phyloP scores from a whole-genome alignment of 1,284 basidiomycete species.

The Ganoderma lingzhi region DNA sequence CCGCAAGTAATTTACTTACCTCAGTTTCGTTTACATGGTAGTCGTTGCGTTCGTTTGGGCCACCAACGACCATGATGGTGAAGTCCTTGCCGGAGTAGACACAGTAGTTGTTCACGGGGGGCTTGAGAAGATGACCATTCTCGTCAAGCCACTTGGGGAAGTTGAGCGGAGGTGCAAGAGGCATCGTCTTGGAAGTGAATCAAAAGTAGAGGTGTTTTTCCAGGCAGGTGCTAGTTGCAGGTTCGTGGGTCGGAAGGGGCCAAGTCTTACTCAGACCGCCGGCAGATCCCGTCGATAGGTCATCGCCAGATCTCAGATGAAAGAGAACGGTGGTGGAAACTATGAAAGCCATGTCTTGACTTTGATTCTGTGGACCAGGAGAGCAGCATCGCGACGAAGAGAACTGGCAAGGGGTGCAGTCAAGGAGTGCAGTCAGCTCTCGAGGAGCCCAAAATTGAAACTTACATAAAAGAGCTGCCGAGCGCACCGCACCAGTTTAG shows the following conservation, averaged over 20 bases:
- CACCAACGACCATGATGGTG: slow-evolving; percentile 92
- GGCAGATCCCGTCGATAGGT: slow-evolving; percentile 15
- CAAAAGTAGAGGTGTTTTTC: not conserved
- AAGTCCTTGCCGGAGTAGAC: slow-evolving; percentile 88
- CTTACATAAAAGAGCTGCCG: no score
- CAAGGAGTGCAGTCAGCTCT: not conserved
- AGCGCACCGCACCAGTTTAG: not conserved
- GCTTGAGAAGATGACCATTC: slow-evolving; percentile 81
- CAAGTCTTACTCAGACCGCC: slow-evolving; percentile 21
- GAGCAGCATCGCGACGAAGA: not conserved
- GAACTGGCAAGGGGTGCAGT: not conserved
- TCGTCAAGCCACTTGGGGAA: slow-evolving; percentile 87
- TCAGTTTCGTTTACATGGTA: slow-evolving; percentile 96
- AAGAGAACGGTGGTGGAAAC: not conserved
- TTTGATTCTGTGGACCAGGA: not conserved
- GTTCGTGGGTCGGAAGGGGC: not conserved
- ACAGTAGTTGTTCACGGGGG: slow-evolving; percentile 93
- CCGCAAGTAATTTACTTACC: slow-evolving; percentile 45
- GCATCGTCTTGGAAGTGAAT: slow-evolving; percentile 49
- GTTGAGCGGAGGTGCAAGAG: slow-evolving; percentile 78
- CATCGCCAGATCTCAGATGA: not conserved
- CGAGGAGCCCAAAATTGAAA: no score
- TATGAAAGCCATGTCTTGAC: not conserved
- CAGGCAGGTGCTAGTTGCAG: not conserved
- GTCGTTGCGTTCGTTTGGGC: slow-evolving; percentile 91